Base-by-base conservation (phyloP, 352 stramenopile species). In the Globisporangium orthogonon region DNA sequence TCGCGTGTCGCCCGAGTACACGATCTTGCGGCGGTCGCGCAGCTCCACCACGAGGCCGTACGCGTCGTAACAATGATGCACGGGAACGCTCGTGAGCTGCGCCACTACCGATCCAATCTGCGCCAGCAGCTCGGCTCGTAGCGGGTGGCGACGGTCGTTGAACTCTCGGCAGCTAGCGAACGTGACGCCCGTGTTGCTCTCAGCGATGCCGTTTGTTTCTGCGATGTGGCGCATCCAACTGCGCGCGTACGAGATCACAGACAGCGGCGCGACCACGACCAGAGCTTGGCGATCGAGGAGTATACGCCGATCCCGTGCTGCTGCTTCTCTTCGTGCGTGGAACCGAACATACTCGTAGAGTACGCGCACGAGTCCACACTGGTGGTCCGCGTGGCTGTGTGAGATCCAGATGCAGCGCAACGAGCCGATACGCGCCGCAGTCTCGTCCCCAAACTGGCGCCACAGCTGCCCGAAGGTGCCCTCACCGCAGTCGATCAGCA, bases 301-400 rank as follows among this genome's bases (percentile, higher is more conserved):
- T 11, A 11, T 2, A 11, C 35, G 35, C 7, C 2, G 7, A 40
- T 13, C 5, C 37, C 11, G 11, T 41, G 37, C 37, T 41, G 37
- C 37, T 41, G 37, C 37, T 15, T 41, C 37, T 17, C 10, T 41
- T 17, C 37, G 2, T 15, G 44, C 15, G 13, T 71, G 59, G 44
- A 72, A 71, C 14, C 65, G 56, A 28, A 73, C 65, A 30, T 74
- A 88, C 31, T 87, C 75, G 56, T 78, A 66, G 35, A 99, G 65
- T 3, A 99, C 71, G 7, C 90, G 78, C n/a, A 98, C 69, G 11
- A 99, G 65, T 18, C 96, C 96, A 29, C 98, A 91, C 67, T 98
- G 94, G 65, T 99, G 96, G 61, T 99, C 96, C 0, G 96, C 95
- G 63, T 99, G 96, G 39, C 95, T 94, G 64, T 99, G 96, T 4